Base-by-base conservation (phyloP, 2,329 filamentous ascomycete genomes). In the Cylindrodendrum hubeiense region DNA sequence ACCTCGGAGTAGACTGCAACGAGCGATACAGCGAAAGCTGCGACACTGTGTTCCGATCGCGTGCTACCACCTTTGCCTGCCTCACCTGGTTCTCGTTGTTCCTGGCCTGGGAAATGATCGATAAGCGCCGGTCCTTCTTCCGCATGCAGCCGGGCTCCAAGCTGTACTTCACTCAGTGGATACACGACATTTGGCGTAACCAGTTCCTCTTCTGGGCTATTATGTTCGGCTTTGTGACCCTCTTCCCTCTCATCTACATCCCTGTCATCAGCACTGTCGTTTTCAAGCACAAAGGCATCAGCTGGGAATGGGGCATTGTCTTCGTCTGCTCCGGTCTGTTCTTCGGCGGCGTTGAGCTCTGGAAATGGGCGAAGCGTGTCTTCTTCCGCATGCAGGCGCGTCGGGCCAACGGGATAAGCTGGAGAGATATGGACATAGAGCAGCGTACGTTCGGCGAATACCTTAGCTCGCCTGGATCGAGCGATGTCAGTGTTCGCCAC, bases 31-130 rank as follows among this genome's bases (percentile, higher is more conserved):
- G 77, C 46, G 74, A 81, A 0, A 75, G 78, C 6, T 93, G 91
- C 75, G 85, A 89, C 28, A 84, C 84, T 0, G 89, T 93, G 7
- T 93, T 91, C 84, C 89, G 89, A 19, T 91, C 91, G 0, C 89
- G 92, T 15, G 90, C 90, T 1, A 93, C 92, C 0, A 91, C 89
- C 5, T 94, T 94, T 74, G 90, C 90, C 33, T 91, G 88, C 69
- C 84, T 94, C 56, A 94, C 91, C 0, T 94, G 91, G 91, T 91
- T 91, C 71, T 90, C 91, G 0, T 85, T 94, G 19, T 92, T 94
- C 81, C 83, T 93, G 5, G 92, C 92, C 0, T 94, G 92, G 92
- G 91, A 94, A 77, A 91, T 93, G 86, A 85, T 93, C 65, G 86
- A 92, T 73, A 86, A 91, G 80, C 89, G 91, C 22, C 87, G 90